Evolutionary conservation across 1,284 basidiomycete genomes (phyloP).

Genomic region (Termitomyces sp.): DNA sequence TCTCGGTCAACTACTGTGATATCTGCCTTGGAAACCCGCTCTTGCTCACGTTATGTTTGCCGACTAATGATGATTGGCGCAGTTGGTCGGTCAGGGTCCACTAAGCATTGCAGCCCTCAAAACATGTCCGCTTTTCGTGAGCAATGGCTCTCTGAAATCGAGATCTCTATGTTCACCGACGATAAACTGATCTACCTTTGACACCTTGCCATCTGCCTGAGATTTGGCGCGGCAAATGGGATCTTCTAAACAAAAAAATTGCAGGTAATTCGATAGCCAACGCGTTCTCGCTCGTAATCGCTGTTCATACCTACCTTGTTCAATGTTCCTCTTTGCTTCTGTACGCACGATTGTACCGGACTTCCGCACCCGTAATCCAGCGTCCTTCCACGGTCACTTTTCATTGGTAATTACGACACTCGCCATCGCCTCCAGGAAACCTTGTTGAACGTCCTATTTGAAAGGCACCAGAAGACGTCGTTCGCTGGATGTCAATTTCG

Average conservation of each 20-base stretch:
- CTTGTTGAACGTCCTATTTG: slow-evolving; percentile 18
- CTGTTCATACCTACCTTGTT: slow-evolving; percentile 6
- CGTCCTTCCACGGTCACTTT: slow-evolving; percentile 11
- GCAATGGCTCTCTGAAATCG: slow-evolving; percentile 17
- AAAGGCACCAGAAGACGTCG: slow-evolving; percentile 21
- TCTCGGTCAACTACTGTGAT: background rate
- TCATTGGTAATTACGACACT: slow-evolving; percentile 9
- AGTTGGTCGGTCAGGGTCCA: slow-evolving; percentile 1
- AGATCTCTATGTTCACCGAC: slow-evolving; percentile 14
- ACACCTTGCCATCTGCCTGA: slow-evolving; percentile 13
- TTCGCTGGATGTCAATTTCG: slow-evolving; percentile 24
- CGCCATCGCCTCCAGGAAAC: slow-evolving; percentile 15
- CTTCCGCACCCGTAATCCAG: slow-evolving; percentile 6
- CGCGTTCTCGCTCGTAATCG: slow-evolving; percentile 6
- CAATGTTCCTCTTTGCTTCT: slow-evolving; percentile 11
- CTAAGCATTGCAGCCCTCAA: background rate
- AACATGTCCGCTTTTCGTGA: slow-evolving; percentile 26
- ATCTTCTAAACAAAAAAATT: slow-evolving; percentile 16
- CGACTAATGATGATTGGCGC: background rate
- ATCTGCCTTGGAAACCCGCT: slow-evolving; percentile 8
- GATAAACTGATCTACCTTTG: slow-evolving; percentile 19
- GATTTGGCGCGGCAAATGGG: slow-evolving; percentile 12
- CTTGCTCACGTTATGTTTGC: background rate
- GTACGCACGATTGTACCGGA: slow-evolving; percentile 23
- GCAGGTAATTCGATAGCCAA: slow-evolving; percentile 13